Evolutionary conservation across 352 stramenopile genomes (phyloP).

Genomic region (Pythium grandisporangium): DNA sequence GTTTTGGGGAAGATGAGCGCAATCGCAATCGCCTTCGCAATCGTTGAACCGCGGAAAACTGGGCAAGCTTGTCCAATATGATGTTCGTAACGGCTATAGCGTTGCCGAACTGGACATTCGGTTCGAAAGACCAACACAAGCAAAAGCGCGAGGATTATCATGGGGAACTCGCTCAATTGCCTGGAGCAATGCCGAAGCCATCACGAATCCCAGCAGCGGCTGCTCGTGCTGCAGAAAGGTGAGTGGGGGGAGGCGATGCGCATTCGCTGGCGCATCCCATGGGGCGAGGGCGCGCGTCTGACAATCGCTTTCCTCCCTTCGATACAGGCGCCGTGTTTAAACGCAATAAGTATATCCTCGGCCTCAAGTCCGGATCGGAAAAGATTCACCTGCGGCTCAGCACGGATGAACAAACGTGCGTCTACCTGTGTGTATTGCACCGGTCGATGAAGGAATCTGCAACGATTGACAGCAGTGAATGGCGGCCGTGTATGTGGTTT

Average conservation of each 20-base stretch:
- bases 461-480: too few species aligned
- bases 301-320: too few species aligned
- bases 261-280: too few species aligned
- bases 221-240: slow-evolving; percentile 74
- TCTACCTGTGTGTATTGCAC: background rate
- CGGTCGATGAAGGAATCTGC: background rate
- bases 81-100: too few species aligned
- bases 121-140: too few species aligned
- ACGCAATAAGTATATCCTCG: slow-evolving; percentile 69
- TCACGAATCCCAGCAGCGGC: slow-evolving; percentile 48
- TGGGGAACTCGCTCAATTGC: slow-evolving; percentile 81
- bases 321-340: slow-evolving; percentile 62
- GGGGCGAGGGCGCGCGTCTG: too few species aligned
- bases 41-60: too few species aligned
- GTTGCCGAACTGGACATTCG: too few species aligned
- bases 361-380: slow-evolving; percentile 50
- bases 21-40: too few species aligned
- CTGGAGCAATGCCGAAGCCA: slow-evolving; percentile 63
- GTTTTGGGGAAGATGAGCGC: too few species aligned
- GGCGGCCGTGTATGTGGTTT: background rate
- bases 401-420: slow-evolving; percentile 45
- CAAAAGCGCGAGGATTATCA: too few species aligned
- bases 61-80: too few species aligned
- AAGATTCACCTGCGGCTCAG: slow-evolving; percentile 54
- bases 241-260: background rate